Evolutionary conservation across 805 yeast genomes (phyloP).

Genomic region (Dipodascopsis tothii): DNA sequence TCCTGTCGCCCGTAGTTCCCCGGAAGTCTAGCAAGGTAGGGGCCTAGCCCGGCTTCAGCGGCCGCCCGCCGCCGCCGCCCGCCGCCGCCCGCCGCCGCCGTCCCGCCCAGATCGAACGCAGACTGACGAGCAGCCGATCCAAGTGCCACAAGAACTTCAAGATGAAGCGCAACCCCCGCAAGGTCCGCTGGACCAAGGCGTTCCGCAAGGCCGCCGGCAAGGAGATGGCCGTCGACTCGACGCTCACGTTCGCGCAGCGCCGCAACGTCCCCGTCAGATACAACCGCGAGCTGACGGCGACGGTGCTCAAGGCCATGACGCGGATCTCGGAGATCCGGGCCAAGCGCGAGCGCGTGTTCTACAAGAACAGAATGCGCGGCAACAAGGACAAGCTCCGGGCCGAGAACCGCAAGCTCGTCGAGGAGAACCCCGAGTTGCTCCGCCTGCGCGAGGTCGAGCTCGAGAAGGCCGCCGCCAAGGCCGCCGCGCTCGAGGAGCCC

Average conservation of each 20-base stretch:
- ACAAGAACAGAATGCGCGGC: slow-evolving; percentile 98
- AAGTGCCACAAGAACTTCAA: slow-evolving; percentile 97
- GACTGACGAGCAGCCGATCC: slow-evolving; percentile 56
- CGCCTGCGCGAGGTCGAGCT: slow-evolving; percentile 68
- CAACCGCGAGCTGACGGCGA: slow-evolving; percentile 90
- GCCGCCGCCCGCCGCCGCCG: not conserved
- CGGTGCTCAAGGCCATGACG: slow-evolving; percentile 90
- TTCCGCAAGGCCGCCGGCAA: slow-evolving; percentile 98
- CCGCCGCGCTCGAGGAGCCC: slow-evolving; percentile 40
- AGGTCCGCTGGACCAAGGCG: slow-evolving; percentile 88
- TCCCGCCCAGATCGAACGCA: not conserved
- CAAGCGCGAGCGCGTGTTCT: slow-evolving; percentile 96
- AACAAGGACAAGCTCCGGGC: slow-evolving; percentile 81
- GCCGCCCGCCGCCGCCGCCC: not conserved
- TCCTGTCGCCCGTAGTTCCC: too few relatives aligned
- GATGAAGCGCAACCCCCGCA: slow-evolving; percentile 97
- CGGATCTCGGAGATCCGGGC: slow-evolving; percentile 93
- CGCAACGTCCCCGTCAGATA: slow-evolving; percentile 97
- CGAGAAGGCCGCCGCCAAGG: slow-evolving; percentile 43
- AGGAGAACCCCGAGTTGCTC: slow-evolving; percentile 78
- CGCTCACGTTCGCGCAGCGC: slow-evolving; percentile 92
- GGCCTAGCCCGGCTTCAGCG: too few relatives aligned
- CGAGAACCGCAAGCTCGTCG: slow-evolving; percentile 82
- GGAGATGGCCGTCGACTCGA: slow-evolving; percentile 94
- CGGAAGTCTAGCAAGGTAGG: too few relatives aligned